Base-by-base conservation (phyloP, 805 yeast genomes). In the Candida ascalaphidarum region DNA sequence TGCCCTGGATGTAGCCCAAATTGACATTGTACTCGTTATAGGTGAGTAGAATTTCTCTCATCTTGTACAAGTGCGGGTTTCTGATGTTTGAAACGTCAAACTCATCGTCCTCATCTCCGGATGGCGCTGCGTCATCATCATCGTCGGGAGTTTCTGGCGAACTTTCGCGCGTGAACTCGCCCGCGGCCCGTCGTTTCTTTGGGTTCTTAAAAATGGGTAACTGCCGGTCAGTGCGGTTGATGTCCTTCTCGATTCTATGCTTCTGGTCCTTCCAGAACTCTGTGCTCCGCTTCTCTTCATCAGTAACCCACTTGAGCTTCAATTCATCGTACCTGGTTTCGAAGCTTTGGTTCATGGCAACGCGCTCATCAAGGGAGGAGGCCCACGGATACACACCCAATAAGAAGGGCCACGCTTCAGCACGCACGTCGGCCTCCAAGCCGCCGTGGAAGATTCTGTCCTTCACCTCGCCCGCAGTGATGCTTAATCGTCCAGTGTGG, bases 1-100 rank as follows among this genome's bases (percentile, higher is more conserved):
- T 92, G 2, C 99, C 99, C 58, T 92, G 99, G 12, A 92, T 95
- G 46, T 92, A 92, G 1, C 98, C 98, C 40, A 92, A 56, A 40
- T 85, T 80, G 25, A 61, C 65, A 51, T 92, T 88, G 50, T 77
- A 69, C 52, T 82, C 86, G 50, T 92, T 89, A 46, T 81, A 89
- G 1, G 96, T 83, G 32, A 86, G 65, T 22, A 92, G 62, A 35
- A 92, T 81, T 41, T 81, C 86, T 40, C 84, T 70, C 58, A 92
- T 56, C 28, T 59, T 68, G 35, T 72, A 65, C 33, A 92, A 60
- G 52, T 92, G 86, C 8, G 83, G 78, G 49, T 92, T 92, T 23
- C 53, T 64, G 27, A 94, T 77, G 16, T 74, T 71, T 28, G 77
- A 67, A 28, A 71, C 68, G 28, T 80, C 81, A 44, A 68, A 66